These are phyloP conservation scores for Nannochloris sp. DNA, from an alignment of 139 green algal genomes.

Conservation along the genomic window DNA sequence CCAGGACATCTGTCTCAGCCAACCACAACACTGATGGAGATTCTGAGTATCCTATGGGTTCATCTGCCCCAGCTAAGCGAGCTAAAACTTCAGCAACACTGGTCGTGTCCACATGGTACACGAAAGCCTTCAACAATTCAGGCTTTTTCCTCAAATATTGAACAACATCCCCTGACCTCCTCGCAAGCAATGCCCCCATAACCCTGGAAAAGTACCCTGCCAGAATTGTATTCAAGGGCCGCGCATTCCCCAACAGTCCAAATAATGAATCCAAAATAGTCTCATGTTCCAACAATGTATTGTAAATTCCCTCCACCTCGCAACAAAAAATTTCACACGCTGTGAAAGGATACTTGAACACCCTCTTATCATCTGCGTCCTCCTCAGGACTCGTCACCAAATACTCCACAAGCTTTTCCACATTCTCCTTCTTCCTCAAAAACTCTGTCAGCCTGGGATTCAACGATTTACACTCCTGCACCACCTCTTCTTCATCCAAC, in stretches of 20 bases:
- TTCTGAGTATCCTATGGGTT: conserved; percentile 41
- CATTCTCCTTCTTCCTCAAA: conserved; percentile 50
- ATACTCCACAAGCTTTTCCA: conserved; percentile 70
- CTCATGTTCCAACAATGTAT: conserved; percentile 70
- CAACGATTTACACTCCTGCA: conserved; percentile 87
- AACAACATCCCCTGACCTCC: conserved; percentile 51
- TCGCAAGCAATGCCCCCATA: conserved; percentile 63
- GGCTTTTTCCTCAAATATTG: conserved; percentile 50
- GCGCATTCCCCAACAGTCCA: conserved; percentile 45
- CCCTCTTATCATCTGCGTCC: conserved; percentile 46
- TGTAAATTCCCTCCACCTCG: conserved; percentile 91
- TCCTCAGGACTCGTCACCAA: conserved; percentile 40
- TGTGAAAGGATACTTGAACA: conserved; percentile 92
- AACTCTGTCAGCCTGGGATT: conserved; percentile 79
- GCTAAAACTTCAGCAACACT: conserved; percentile 75
- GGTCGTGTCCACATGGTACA: conserved; percentile 68
- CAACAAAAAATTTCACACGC: conserved; percentile 96
- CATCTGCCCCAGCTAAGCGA: conserved; percentile 74
- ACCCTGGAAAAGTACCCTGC: conserved; percentile 91
- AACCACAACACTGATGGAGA: conserved; percentile 53
- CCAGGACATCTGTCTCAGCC: conserved; percentile 57
- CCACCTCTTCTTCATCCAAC: conserved; percentile 88
- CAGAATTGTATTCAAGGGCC: conserved; percentile 60
- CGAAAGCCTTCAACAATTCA: conserved; percentile 29
- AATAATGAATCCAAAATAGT: conserved; percentile 77